phyloP scores from a whole-genome alignment of 495 filamentous ascomycete species.

The Tetracladium setigerum region DNA sequence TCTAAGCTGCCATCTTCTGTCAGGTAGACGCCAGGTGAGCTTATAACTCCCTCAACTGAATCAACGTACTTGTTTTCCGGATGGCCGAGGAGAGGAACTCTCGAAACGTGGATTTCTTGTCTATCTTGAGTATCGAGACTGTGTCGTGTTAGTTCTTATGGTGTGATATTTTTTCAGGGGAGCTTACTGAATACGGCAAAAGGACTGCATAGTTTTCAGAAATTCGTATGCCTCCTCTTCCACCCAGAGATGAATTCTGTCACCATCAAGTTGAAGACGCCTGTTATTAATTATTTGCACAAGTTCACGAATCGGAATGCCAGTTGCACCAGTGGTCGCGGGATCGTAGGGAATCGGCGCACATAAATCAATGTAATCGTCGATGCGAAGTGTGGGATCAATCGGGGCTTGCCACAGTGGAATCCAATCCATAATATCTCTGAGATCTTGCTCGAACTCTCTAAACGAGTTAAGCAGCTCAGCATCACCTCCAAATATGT shows the following conservation, averaged over 20 bases:
- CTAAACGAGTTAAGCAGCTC: background rate
- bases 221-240: background rate
- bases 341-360: too few species aligned
- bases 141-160: too few species aligned
- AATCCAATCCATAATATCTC: background rate
- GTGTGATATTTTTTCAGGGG: too few species aligned
- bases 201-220: background rate
- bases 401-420: too few species aligned
- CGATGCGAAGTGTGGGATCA: too few species aligned
- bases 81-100: conserved; percentile 17
- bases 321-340: background rate
- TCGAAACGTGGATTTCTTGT: background rate
- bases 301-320: background rate
- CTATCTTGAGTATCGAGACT: background rate
- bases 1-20: background rate
- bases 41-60: background rate
- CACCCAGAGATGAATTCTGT: background rate
- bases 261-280: background rate
- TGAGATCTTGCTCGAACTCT: conserved; percentile 10
- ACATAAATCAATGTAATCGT: too few species aligned
- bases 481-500: background rate
- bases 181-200: background rate
- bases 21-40: background rate
- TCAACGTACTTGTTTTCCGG: conserved; percentile 18
- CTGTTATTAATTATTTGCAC: background rate